Evolutionary conservation across 768 basidiomycete genomes (phyloP).

Genomic region (Boletus huronensis): DNA sequence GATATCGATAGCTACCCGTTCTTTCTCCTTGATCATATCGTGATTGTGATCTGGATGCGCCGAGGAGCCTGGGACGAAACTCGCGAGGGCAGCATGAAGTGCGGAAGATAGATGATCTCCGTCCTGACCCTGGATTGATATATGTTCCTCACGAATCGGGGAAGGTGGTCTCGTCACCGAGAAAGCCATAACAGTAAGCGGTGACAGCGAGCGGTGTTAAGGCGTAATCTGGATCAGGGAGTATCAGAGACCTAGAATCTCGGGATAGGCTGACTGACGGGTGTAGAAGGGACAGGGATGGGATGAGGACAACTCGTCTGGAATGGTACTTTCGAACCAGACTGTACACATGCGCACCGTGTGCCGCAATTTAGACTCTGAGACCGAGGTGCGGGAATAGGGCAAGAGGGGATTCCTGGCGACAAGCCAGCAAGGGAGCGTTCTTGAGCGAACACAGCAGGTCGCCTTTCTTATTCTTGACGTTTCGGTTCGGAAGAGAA

Average conservation of each 20-base stretch:
- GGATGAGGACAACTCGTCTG: neutral
- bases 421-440: neutral
- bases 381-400: neutral
- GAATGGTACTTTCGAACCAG: constrained; percentile 8
- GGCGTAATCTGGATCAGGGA: constrained; percentile 5
- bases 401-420: neutral
- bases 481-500: constrained; percentile 10
- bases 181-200: constrained; percentile 32
- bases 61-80: constrained; percentile 24
- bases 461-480: constrained; percentile 10
- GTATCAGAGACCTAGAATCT: neutral
- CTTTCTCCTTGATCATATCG: constrained; percentile 46
- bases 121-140: constrained; percentile 24
- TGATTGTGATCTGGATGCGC: constrained; percentile 22
- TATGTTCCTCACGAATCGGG: constrained; percentile 24
- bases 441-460: neutral
- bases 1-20: constrained; percentile 66
- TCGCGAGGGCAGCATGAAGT: constrained; percentile 38
- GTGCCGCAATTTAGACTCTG: neutral
- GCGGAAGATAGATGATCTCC: constrained; percentile 36
- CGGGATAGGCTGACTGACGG: constrained; percentile 3
- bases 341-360: neutral
- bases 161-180: constrained; percentile 34
- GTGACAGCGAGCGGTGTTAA: constrained; percentile 8
- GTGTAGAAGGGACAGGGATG: neutral